Evolutionary conservation across 169 alveolate species (phyloP).

Genomic region (Cytauxzoon felis): DNA sequence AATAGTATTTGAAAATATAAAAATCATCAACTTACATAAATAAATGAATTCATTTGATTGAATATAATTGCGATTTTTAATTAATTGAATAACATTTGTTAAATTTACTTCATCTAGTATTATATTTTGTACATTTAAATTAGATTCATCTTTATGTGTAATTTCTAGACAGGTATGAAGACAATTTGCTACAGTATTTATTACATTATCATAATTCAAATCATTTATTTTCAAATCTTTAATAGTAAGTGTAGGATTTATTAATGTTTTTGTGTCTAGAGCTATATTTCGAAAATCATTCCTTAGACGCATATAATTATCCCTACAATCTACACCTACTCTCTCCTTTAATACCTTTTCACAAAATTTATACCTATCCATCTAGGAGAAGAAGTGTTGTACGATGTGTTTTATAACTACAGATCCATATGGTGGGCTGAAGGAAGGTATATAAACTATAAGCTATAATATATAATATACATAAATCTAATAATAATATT

Average conservation of each 20-base stretch:
- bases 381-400: background rate
- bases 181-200: background rate
- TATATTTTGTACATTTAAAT: background rate
- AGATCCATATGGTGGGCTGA: too few relatives aligned
- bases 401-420: too few relatives aligned
- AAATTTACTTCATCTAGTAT: background rate
- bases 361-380: background rate
- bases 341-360: background rate
- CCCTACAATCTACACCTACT: background rate
- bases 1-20: background rate
- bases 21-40: constrained; percentile 24
- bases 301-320: background rate
- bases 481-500: too few relatives aligned
- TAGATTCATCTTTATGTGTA: background rate
- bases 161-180: background rate
- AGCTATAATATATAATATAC: too few relatives aligned
- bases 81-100: background rate
- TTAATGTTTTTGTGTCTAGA: background rate
- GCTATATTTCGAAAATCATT: background rate
- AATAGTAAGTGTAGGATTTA: background rate
- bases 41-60: background rate
- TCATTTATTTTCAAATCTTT: background rate
- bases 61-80: constrained; percentile 7
- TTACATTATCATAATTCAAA: background rate
- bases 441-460: too few relatives aligned